Evolutionary conservation across 495 filamentous ascomycete genomes (phyloP).

Genomic region (Mytilinidion resinicola): DNA sequence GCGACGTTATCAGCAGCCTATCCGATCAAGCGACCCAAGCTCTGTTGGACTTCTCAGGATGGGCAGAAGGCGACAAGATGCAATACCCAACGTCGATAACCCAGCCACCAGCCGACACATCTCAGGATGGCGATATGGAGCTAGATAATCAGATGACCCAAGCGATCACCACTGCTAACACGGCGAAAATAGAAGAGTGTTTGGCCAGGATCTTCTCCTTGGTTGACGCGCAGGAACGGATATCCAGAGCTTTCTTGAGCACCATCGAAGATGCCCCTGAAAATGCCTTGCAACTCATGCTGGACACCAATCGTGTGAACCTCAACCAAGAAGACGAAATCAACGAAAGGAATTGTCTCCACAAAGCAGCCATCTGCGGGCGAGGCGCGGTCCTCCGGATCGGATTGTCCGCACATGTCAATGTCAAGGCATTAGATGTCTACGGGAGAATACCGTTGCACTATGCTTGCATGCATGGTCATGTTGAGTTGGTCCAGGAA

Average conservation of each 20-base stretch:
- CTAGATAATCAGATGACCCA: constrained; percentile 83
- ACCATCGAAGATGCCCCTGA: constrained; percentile 81
- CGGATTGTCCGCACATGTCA: constrained; percentile 63
- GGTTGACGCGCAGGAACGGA: constrained; percentile 59
- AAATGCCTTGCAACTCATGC: constrained; percentile 63
- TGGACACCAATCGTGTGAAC: constrained; percentile 76
- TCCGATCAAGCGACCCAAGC: constrained; percentile 94
- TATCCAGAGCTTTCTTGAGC: constrained; percentile 82
- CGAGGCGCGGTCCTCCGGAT: constrained; percentile 67
- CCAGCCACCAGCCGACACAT: constrained; percentile 3
- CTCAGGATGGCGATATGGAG: constrained; percentile 63
- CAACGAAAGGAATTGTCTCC: constrained; percentile 91
- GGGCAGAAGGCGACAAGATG: constrained; percentile 92
- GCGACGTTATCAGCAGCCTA: constrained; percentile 89
- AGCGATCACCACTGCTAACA: constrained; percentile 70
- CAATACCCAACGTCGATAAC: constrained; percentile 48
- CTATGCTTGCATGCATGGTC: constrained; percentile 93
- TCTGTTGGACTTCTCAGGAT: constrained; percentile 84
- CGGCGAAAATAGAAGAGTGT: constrained; percentile 56
- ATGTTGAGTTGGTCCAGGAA: constrained; percentile 71
- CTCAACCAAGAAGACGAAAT: constrained; percentile 90
- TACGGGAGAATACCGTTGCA: constrained; percentile 92
- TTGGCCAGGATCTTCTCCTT: constrained; percentile 48
- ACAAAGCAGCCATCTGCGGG: constrained; percentile 89
- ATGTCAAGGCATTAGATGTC: constrained; percentile 75